Evolutionary conservation across 2,329 filamentous ascomycete genomes (phyloP).

Genomic region (Fusarium graminum): DNA sequence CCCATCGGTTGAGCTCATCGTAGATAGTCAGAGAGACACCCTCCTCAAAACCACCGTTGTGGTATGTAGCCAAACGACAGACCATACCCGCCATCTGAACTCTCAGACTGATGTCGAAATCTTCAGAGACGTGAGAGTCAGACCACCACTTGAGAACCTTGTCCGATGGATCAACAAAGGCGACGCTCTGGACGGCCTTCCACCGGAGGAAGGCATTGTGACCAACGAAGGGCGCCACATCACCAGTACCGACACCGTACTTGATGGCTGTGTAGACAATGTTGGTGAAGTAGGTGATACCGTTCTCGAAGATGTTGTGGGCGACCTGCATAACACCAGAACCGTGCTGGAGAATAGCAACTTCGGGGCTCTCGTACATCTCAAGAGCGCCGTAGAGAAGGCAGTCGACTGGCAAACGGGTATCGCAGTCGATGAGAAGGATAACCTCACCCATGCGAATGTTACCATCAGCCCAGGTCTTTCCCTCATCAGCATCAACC

Average conservation of each 20-base stretch:
- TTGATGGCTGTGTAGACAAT: conserved; percentile 80
- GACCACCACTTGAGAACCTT: conserved; percentile 79
- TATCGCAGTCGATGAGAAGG: conserved; percentile 76
- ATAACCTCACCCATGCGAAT: conserved; percentile 70
- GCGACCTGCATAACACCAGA: conserved; percentile 84
- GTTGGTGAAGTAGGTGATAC: conserved; percentile 83
- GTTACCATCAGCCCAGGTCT: conserved; percentile 69
- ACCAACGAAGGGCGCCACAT: conserved; percentile 81
- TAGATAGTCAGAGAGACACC: conserved; percentile 80
- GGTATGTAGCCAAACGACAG: conserved; percentile 77
- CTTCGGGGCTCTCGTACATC: conserved; percentile 77
- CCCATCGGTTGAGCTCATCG: conserved; percentile 78
- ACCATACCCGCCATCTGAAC: conserved; percentile 77
- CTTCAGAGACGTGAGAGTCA: conserved; percentile 80
- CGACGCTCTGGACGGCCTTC: conserved; percentile 54
- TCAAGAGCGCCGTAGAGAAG: conserved; percentile 77
- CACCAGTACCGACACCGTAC: conserved; percentile 77
- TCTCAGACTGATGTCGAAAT: conserved; percentile 81
- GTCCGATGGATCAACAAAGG: conserved; percentile 50
- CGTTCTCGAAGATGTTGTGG: conserved; percentile 78
- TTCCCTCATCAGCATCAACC: conserved; percentile 62
- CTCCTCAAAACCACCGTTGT: conserved; percentile 78
- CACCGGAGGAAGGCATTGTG: conserved; percentile 83
- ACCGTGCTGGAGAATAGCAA: conserved; percentile 78
- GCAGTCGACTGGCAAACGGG: conserved; percentile 72